Evolutionary conservation across 345 rosid genomes (phyloP).

Genomic region (Odontarrhena argentea): DNA sequence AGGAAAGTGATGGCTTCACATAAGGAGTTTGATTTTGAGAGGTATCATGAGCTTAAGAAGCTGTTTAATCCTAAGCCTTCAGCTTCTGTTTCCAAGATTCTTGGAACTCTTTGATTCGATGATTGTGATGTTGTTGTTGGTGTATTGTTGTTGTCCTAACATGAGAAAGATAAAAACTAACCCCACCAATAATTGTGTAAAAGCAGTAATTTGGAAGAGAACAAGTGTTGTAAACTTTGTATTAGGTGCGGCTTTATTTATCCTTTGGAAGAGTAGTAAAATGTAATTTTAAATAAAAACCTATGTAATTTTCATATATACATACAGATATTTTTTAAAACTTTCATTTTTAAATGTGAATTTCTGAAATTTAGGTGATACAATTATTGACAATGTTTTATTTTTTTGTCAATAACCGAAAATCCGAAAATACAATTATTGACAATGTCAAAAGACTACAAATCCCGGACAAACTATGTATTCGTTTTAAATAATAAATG

Average conservation of each 20-base stretch:
- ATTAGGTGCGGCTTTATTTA: conserved; percentile 32
- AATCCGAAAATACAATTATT: neutral
- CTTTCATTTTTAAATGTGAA: neutral
- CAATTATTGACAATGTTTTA: neutral
- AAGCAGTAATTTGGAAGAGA: neutral
- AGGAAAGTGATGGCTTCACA: conserved; percentile 52
- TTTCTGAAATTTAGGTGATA: neutral
- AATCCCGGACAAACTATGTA: too few species aligned
- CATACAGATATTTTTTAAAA: neutral
- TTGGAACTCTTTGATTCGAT: conserved; percentile 26
- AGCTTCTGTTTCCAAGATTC: conserved; percentile 31
- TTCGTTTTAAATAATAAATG: too few species aligned
- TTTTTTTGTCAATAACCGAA: too few species aligned
- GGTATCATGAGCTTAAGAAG: conserved; percentile 62
- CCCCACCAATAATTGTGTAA: neutral
- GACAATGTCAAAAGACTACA: neutral
- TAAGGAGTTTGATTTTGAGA: conserved; percentile 50
- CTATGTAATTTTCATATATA: neutral
- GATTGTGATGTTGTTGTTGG: neutral
- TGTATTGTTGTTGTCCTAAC: conserved; percentile 32
- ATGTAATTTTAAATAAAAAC: neutral
- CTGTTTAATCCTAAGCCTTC: conserved; percentile 42
- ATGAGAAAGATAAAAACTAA: conserved; percentile 14
- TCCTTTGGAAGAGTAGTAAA: conserved; percentile 24
- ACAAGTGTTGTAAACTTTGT: neutral